These are phyloP conservation scores for Bertia moriformis DNA, from an alignment of 2,329 filamentous ascomycete genomes.

Conservation along the genomic window DNA sequence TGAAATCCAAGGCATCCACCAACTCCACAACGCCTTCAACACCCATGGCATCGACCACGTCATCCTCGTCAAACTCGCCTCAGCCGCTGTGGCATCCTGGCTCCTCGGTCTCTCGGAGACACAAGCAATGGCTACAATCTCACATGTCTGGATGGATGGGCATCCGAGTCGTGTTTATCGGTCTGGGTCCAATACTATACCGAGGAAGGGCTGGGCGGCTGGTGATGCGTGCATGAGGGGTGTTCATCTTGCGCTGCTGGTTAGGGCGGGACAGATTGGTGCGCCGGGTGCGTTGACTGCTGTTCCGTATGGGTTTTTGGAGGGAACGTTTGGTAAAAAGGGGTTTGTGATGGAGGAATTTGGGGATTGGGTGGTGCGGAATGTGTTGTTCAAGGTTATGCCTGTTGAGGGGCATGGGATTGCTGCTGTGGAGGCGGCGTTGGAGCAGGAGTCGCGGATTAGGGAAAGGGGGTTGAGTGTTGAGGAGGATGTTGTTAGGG, in stretches of 20 bases:
- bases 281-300: conserved; percentile 13
- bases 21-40: conserved; percentile 20
- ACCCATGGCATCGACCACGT: conserved; percentile 20
- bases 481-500: conserved; percentile 7
- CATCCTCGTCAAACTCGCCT: conserved; percentile 23
- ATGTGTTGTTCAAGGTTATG: conserved; percentile 9
- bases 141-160: conserved; percentile 22
- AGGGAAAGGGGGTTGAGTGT: conserved; percentile 4
- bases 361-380: conserved; percentile 2
- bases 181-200: conserved; percentile 15
- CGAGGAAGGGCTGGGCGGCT: conserved; percentile 25
- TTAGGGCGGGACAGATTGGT: conserved; percentile 12
- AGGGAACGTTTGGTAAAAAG: neutral
- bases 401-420: conserved; percentile 16
- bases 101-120: conserved; percentile 17
- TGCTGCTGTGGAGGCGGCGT: conserved; percentile 15
- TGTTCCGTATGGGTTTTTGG: conserved; percentile 19
- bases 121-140: conserved; percentile 17
- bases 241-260: conserved; percentile 18
- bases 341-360: conserved; percentile 1
- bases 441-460: conserved; percentile 6
- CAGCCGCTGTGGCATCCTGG: conserved; percentile 16
- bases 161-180: conserved; percentile 18
- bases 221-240: conserved; percentile 23
- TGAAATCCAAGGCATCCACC: conserved; percentile 23